phyloP scores from a whole-genome alignment of 306 rosid genomes.

The Fragaria ananassa region DNA sequence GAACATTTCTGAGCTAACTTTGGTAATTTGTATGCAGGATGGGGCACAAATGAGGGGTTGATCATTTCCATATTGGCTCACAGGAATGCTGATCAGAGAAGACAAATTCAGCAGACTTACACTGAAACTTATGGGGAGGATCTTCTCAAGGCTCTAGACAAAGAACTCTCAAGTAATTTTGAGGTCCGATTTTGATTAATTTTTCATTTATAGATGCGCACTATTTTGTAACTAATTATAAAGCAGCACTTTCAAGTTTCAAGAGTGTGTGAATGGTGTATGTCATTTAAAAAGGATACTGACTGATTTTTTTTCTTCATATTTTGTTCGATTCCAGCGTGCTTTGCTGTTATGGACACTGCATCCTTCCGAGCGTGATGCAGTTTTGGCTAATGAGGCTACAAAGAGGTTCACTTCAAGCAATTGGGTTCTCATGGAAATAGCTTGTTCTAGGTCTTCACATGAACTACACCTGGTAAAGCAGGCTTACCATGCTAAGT shows the following conservation, averaged over 20 bases:
- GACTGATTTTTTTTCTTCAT: neutral
- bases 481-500: constrained; percentile 51
- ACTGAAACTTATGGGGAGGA: constrained; percentile 45
- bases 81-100: constrained; percentile 50
- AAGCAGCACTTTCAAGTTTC: neutral
- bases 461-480: constrained; percentile 34
- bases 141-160: constrained; percentile 48
- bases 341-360: constrained; percentile 47
- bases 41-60: constrained; percentile 52
- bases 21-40: constrained; percentile 35
- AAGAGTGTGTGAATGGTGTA: neutral
- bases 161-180: constrained; percentile 53
- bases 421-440: constrained; percentile 44
- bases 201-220: neutral
- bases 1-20: neutral
- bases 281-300: neutral
- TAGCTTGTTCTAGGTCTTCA: constrained; percentile 48
- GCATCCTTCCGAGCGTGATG: constrained; percentile 55
- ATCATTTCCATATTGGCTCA: constrained; percentile 56
- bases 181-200: constrained; percentile 36
- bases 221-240: neutral
- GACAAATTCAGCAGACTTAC: constrained; percentile 36
- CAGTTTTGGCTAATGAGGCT: constrained; percentile 45
- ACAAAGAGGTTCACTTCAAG: constrained; percentile 41
- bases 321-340: constrained; percentile 28